Base-by-base conservation (phyloP, 208 protist genomes). In the Vickermania spadyakhi region DNA sequence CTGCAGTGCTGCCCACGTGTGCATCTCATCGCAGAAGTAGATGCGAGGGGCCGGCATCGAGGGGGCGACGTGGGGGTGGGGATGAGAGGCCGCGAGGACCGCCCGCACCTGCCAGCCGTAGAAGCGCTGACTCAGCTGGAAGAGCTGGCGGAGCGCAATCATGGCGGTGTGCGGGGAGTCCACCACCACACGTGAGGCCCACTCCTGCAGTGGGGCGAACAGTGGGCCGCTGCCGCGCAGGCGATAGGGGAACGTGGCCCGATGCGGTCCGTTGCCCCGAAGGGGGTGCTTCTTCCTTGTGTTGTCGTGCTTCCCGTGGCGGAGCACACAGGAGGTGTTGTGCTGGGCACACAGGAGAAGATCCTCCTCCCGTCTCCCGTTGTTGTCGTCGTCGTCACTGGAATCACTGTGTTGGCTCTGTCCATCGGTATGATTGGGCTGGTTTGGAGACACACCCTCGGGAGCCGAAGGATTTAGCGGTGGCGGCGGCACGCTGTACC, bases 111-210 rank as follows among this genome's bases (percentile, higher is more conserved):
- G 36, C 11, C 18, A 45, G 21, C 68, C 68, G 49, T 71, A 78
- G 18, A 26, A 27, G 5, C 31, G 18, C 5, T 52, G 31, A 58
- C 66, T 73, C 26, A 70, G 27, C 14, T 51, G 30, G 63, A 78
- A 78, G 36, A 78, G 58, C 51, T 78, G 62, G 23, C 59, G 57
- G 31, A 78, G 52, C 1, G 68, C 68, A 13, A 41, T 45, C 5
- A 56, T 11, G 28, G 72, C 72, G 1, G 60, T 63, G 3, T 58
- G 1, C 54, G 72, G 62, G 13, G 4, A 55, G 11, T 50, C 3
- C 50, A 77, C 49, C 13, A 70, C 56, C 14, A 61, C 53, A 2
- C 67, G 2, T 41, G 60, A 52, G 2, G 71, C 71, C 71, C 71
- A 77, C 5, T 50, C 36, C 36, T 45, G 36, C 36, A 45, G 36